Conservation (phyloP, 306 rosid genomes). For the Ochetophila trinervis region DNA sequence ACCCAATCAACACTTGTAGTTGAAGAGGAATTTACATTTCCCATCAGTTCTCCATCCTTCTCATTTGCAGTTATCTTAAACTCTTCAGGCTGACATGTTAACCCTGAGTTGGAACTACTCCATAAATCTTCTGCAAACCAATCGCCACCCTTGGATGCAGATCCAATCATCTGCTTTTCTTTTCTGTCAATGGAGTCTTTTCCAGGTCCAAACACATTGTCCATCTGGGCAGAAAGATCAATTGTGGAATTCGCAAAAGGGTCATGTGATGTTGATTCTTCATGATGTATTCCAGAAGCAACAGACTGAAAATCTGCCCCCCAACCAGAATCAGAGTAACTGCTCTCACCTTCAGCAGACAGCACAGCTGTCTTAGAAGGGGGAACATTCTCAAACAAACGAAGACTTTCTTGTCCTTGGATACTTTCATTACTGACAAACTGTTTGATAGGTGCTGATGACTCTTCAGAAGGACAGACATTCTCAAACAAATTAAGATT, state of each 20-base stretch:
- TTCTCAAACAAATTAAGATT: slow-evolving; percentile 54
- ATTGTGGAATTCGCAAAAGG: slow-evolving; percentile 40
- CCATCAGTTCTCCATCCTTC: slow-evolving; percentile 29
- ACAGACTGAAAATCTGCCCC: slow-evolving; percentile 59
- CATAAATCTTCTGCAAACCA: slow-evolving; percentile 58
- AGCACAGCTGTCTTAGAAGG: slow-evolving; percentile 27
- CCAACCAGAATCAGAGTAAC: slow-evolving; percentile 67
- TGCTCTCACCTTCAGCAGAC: slow-evolving; percentile 39
- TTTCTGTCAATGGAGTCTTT: slow-evolving; percentile 28
- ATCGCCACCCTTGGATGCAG: slow-evolving; percentile 41
- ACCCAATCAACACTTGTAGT: slow-evolving; percentile 43
- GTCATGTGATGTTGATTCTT: slow-evolving; percentile 40
- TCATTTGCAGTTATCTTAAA: slow-evolving; percentile 33
- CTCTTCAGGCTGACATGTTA: slow-evolving; percentile 36
- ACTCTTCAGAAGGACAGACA: slow-evolving; percentile 31
- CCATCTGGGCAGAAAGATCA: slow-evolving; percentile 36
- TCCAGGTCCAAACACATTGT: slow-evolving; percentile 37
- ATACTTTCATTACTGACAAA: slow-evolving; percentile 21
- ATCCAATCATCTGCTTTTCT: slow-evolving; percentile 23
- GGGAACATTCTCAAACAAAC: slow-evolving; percentile 57
- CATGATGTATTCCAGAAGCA: slow-evolving; percentile 37
- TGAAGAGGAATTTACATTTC: slow-evolving; percentile 30
- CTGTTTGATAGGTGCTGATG: slow-evolving; percentile 20
- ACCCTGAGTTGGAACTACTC: slow-evolving; percentile 40
- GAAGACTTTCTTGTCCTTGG: slow-evolving; percentile 41